These are phyloP conservation scores for Tremella fuciformis DNA, from an alignment of 768 basidiomycete species.

Conservation along the genomic window DNA sequence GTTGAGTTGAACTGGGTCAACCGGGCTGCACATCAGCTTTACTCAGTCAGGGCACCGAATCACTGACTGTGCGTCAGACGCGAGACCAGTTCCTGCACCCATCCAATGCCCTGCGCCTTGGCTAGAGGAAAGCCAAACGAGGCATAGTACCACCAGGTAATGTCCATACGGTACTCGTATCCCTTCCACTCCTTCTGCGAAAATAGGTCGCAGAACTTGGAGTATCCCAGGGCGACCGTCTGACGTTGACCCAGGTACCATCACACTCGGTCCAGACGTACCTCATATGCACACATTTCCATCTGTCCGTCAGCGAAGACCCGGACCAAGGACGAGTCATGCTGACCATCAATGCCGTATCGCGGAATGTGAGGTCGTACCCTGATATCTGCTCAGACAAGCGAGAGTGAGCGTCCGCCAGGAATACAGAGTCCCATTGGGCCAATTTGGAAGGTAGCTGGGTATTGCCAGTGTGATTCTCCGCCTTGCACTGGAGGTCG, in stretches of 20 bases:
- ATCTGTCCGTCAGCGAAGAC: slow-evolving; percentile 28
- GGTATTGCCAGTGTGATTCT: not conserved
- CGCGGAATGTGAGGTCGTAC: slow-evolving; percentile 38
- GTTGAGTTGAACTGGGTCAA: slow-evolving; percentile 62
- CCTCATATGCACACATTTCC: slow-evolving; percentile 50
- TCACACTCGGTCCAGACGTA: too few species aligned
- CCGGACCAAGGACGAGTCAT: too few species aligned
- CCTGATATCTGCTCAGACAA: slow-evolving; percentile 55
- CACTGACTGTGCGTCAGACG: slow-evolving; percentile 41
- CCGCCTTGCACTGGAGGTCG: slow-evolving; percentile 3
- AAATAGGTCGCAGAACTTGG: slow-evolving; percentile 85
- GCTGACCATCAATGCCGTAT: slow-evolving; percentile 45
- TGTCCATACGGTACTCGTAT: slow-evolving; percentile 68
- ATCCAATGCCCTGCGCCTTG: slow-evolving; percentile 55
- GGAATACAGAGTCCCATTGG: slow-evolving; percentile 70
- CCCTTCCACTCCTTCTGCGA: slow-evolving; percentile 91
- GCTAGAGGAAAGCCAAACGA: slow-evolving; percentile 79
- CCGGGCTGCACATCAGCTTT: slow-evolving; percentile 34
- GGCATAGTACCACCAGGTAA: slow-evolving; percentile 56
- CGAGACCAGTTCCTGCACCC: slow-evolving; percentile 47
- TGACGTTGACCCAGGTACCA: slow-evolving; percentile 20
- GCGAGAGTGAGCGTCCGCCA: slow-evolving; percentile 64
- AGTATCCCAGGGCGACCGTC: slow-evolving; percentile 89
- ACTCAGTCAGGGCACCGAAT: not conserved
- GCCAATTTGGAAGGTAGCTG: slow-evolving; percentile 20